Base-by-base conservation (phyloP, 1,139 yeast genomes). In the Magnusiomyces fungicola region DNA sequence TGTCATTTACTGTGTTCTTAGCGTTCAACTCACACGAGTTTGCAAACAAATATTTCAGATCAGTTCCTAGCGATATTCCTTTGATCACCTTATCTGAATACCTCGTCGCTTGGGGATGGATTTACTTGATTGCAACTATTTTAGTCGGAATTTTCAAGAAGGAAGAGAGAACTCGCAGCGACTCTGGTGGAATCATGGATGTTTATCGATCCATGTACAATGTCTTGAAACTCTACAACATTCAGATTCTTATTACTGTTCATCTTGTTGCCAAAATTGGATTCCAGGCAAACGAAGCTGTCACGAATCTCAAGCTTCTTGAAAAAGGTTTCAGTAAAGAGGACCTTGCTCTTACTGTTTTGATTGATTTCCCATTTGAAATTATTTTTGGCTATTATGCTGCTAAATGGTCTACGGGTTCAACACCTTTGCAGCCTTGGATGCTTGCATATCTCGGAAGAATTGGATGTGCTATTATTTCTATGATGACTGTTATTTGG, bases 361-460 rank as follows among this genome's bases (percentile, higher is more conserved):
- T 92, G 48, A 86, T 94, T 48, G 97, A 92, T 64, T 92, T 92
- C 67, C 99, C 99, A 6, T 89, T 92, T 67, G 98, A 94, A 65
- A 83, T 92, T 65, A 69, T 92, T 2, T 90, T 92, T 68, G 97
- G 98, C 0, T 92, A 89, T 65, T 90, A 89, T 61, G 96, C 96
- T 1, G 98, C 96, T 3, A 80, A 89, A 59, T 89, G 97, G 97
- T 86, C 96, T 0, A 76, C 82, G 0, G 92, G 94, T 0, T 70
- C 74, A 44, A 69, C 75, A 22, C 76, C 96, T 0, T 72, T 92
- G 50, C 75, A 75, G 45, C 97, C 98, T 0, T 92, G 98, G 98
- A 65, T 90, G 59, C 74, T 78, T 63, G 98, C 95, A 0, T 92
- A 83, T 65, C 68, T 85, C n/a, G 97, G 97, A 2, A 73, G 97